These are phyloP conservation scores for Tolypocladium capitatum DNA, from an alignment of 2,329 filamentous ascomycete genomes.

Conservation along the genomic window DNA sequence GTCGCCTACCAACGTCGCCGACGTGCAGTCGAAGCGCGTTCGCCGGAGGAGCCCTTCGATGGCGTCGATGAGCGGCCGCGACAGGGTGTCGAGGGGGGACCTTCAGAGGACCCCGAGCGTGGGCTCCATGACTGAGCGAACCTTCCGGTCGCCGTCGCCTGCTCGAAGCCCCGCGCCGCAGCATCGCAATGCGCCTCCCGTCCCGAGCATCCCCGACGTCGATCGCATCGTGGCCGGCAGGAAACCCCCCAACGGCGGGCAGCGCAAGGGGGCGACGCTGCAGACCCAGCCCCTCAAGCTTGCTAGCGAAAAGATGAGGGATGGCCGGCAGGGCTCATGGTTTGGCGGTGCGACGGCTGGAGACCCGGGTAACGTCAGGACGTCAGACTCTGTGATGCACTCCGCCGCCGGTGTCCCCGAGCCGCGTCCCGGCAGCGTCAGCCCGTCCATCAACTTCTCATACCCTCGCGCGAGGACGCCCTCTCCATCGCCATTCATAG, in stretches of 20 bases:
- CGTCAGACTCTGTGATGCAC: slow-evolving; percentile 26
- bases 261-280: slow-evolving; percentile 24
- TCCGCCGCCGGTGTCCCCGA: slow-evolving; percentile 15
- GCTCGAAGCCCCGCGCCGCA: slow-evolving; percentile 28
- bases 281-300: slow-evolving; percentile 36
- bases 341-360: slow-evolving; percentile 31
- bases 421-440: slow-evolving; percentile 29
- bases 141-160: slow-evolving; percentile 67
- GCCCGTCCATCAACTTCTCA: slow-evolving; percentile 45
- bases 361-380: slow-evolving; percentile 30
- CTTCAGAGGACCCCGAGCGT: slow-evolving; percentile 56
- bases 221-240: slow-evolving; percentile 13
- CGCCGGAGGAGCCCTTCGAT: slow-evolving; percentile 57
- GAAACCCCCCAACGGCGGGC: slow-evolving; percentile 5
- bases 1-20: slow-evolving; percentile 65
- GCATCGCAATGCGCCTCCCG: slow-evolving; percentile 48
- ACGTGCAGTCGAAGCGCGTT: slow-evolving; percentile 80
- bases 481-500: slow-evolving; percentile 10
- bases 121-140: slow-evolving; percentile 77
- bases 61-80: slow-evolving; percentile 49
- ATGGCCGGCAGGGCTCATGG: slow-evolving; percentile 31
- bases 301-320: slow-evolving; percentile 37
- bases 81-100: slow-evolving; percentile 25
- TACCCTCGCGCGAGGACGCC: slow-evolving; percentile 36
- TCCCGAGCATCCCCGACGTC: slow-evolving; percentile 56